Percentiles rank a stretch among this genome's conserved stretches.
Evolutionary conservation across 192 early-diverging fungal species (phyloP).

Genomic region (Podila minutissima): DNA sequence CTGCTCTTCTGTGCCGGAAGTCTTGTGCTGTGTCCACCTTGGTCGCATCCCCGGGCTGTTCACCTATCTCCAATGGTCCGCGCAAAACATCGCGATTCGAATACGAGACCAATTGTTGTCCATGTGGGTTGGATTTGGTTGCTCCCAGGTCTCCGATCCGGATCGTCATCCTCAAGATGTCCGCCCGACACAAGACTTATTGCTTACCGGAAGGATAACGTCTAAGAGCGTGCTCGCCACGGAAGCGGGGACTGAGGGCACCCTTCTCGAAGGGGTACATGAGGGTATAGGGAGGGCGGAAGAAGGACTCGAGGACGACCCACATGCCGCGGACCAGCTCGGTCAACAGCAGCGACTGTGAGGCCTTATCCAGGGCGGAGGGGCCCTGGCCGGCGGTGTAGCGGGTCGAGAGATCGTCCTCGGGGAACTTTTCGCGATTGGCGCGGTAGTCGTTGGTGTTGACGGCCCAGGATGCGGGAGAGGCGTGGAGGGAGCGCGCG

Average conservation of each 20-base stretch:
- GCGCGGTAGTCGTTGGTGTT: constrained; percentile 50
- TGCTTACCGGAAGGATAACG: constrained; percentile 89
- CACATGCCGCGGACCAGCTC: constrained; percentile 93
- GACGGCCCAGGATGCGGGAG: constrained; percentile 16
- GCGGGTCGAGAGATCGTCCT: constrained; percentile 44
- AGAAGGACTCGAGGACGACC: constrained; percentile 91
- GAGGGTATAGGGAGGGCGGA: constrained; percentile 96
- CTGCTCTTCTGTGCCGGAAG: too few relatives aligned
- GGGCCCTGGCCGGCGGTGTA: constrained; percentile 32
- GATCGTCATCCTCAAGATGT: neutral
- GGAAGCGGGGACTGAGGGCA: constrained; percentile 90
- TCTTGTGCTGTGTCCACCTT: too few relatives aligned
- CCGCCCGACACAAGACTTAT: neutral
- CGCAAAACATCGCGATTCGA: too few relatives aligned
- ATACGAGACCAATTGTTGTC: too few relatives aligned
- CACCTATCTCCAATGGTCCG: too few relatives aligned
- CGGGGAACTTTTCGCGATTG: constrained; percentile 47
- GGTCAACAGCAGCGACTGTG: constrained; percentile 88
- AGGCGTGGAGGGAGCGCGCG: constrained; percentile 40
- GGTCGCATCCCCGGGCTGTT: too few relatives aligned
- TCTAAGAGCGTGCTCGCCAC: constrained; percentile 96
- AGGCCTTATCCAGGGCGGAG: constrained; percentile 59
- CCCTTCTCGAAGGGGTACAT: constrained; percentile 98
- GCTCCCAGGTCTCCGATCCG: too few relatives aligned
- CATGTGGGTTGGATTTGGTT: too few relatives aligned